These are phyloP conservation scores for Saccharomycopsis lassenensis DNA, from an alignment of 805 yeast species.

Conservation along the genomic window DNA sequence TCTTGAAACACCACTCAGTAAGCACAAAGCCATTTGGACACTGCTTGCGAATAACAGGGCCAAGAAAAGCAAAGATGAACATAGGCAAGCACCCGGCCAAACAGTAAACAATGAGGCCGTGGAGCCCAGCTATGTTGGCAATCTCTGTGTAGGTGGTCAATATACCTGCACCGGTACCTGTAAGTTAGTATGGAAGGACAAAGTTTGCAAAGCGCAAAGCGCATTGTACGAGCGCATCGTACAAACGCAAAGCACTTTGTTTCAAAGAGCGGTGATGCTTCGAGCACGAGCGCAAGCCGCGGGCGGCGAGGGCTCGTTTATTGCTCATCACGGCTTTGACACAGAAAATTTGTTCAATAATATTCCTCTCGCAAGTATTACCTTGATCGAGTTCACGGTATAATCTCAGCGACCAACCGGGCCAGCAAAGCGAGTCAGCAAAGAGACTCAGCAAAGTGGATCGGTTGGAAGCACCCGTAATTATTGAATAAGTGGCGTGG, in stretches of 20 bases:
- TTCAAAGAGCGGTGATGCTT: too few relatives aligned
- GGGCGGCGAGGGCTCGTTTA: too few relatives aligned
- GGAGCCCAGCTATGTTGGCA: conserved; percentile 77
- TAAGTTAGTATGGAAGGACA: conserved; percentile 16
- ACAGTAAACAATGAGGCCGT: conserved; percentile 76
- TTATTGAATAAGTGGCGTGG: conserved; percentile 10
- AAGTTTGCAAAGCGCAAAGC: too few relatives aligned
- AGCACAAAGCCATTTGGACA: conserved; percentile 88
- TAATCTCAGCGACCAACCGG: conserved; percentile 45
- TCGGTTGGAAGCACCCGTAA: conserved; percentile 36
- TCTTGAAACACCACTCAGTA: conserved; percentile 86
- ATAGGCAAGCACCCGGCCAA: conserved; percentile 76
- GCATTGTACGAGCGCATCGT: neutral
- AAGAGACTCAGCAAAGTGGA: neutral
- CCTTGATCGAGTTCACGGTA: conserved; percentile 79
- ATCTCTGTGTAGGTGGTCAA: conserved; percentile 78
- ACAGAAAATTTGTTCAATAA: conserved; percentile 13
- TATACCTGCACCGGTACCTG: conserved; percentile 85
- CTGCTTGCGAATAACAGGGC: conserved; percentile 65
- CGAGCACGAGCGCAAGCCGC: too few relatives aligned
- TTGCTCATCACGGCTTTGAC: too few relatives aligned
- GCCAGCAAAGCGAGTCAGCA: neutral
- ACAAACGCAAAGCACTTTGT: conserved; percentile 2
- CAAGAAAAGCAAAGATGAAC: conserved; percentile 68
- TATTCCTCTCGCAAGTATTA: conserved; percentile 73